phyloP scores from a whole-genome alignment of 352 stramenopile genomes.

The Phytophthora constricta region DNA sequence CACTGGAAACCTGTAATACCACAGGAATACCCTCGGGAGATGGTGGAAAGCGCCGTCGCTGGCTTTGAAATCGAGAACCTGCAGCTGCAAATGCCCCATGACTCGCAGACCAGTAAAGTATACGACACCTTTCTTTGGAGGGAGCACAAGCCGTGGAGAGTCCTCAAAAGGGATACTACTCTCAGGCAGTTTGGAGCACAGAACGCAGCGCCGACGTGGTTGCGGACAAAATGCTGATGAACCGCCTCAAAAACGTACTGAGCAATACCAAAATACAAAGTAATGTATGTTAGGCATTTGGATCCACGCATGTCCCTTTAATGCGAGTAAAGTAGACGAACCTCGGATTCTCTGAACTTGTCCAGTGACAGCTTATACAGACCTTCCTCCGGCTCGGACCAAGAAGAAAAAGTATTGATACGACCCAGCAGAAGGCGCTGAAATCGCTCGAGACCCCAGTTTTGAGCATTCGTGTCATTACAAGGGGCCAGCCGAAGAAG shows the following conservation, averaged over 20 bases:
- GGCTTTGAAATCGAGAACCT: conserved; percentile 22
- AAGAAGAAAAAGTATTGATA: conserved; percentile 48
- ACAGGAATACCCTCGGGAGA: conserved; percentile 35
- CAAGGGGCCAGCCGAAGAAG: conserved; percentile 5
- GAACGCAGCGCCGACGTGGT: conserved; percentile 41
- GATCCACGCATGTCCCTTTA: too few species aligned
- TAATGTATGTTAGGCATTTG: not conserved
- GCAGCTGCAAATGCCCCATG: conserved; percentile 41
- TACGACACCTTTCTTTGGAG: conserved; percentile 26
- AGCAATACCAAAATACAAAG: not conserved
- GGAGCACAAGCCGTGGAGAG: conserved; percentile 13
- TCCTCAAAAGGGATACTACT: conserved; percentile 52
- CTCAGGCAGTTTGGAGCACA: conserved; percentile 49
- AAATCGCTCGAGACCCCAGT: conserved; percentile 42
- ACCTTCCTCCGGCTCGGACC: conserved; percentile 30
- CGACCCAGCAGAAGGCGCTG: conserved; percentile 39
- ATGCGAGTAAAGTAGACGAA: too few species aligned
- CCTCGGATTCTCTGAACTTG: conserved; percentile 49
- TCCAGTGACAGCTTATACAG: conserved; percentile 41
- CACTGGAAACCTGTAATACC: conserved; percentile 41
- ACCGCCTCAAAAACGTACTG: conserved; percentile 58
- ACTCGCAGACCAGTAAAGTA: conserved; percentile 36
- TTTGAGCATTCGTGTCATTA: not conserved
- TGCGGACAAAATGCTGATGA: conserved; percentile 67
- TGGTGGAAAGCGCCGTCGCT: conserved; percentile 11